Evolutionary conservation across 2,329 filamentous ascomycete genomes (phyloP).

Genomic region (Penicillium palitans): DNA sequence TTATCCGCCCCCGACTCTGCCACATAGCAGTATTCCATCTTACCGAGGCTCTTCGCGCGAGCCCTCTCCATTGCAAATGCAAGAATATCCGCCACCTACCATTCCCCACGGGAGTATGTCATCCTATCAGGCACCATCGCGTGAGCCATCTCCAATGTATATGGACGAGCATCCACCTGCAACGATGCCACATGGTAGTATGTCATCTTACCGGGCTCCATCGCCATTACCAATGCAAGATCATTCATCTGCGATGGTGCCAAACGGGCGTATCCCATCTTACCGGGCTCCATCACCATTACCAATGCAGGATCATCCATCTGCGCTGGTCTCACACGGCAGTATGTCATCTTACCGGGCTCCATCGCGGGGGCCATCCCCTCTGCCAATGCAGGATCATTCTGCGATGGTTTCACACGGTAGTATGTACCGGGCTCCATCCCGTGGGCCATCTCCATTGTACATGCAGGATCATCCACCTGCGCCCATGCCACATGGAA

Average conservation of each 20-base stretch:
- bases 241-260: not conserved
- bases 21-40: conserved; percentile 8
- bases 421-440: conserved; percentile 12
- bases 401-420: conserved; percentile 6
- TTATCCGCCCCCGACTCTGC: conserved; percentile 5
- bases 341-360: conserved; percentile 4
- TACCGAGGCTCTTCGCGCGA: conserved; percentile 22
- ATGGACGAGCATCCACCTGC: conserved; percentile 33
- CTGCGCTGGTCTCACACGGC: conserved; percentile 11
- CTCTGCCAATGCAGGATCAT: conserved; percentile 4
- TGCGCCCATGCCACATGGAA: not conserved
- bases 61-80: conserved; percentile 36
- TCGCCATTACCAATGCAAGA: conserved; percentile 2
- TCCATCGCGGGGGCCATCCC: conserved; percentile 11
- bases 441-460: conserved; percentile 29
- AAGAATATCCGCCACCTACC: conserved; percentile 24
- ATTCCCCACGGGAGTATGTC: conserved; percentile 8
- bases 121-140: conserved; percentile 14
- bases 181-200: not conserved
- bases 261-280: conserved; percentile 1
- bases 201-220: conserved; percentile 2
- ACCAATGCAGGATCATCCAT: not conserved
- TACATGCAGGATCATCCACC: conserved; percentile 35
- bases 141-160: conserved; percentile 31
- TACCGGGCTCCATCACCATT: conserved; percentile 6